Conservation (phyloP, 371 early-diverging fungal genomes). For the Mucor sp. region DNA sequence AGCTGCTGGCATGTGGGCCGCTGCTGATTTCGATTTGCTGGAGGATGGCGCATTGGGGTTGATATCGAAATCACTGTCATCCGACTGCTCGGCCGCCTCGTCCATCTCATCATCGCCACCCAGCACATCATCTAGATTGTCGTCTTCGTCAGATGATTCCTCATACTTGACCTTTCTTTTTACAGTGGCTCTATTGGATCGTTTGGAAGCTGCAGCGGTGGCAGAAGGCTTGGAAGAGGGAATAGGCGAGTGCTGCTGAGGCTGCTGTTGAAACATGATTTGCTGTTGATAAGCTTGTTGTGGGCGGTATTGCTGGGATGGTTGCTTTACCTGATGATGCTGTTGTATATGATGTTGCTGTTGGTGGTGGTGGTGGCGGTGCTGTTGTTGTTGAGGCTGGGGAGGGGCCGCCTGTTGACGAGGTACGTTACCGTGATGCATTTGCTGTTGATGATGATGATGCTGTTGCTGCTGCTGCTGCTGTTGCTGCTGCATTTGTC, state of each 20-base stretch:
- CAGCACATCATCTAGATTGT: constrained; percentile 8
- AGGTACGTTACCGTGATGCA: not conserved
- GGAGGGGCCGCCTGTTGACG: not conserved
- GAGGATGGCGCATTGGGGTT: not conserved
- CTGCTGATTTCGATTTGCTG: not conserved
- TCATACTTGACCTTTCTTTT: constrained; percentile 21
- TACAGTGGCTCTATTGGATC: constrained; percentile 5
- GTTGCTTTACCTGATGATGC: constrained; percentile 2
- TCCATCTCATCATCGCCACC: constrained; percentile 10
- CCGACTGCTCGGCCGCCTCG: not conserved
- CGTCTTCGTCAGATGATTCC: constrained; percentile 24
- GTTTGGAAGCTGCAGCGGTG: not conserved
- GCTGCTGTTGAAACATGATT: constrained; percentile 18
- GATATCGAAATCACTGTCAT: constrained; percentile 11
- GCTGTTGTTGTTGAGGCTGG: not conserved
- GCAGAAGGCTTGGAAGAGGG: not conserved
- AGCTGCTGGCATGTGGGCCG: not conserved
- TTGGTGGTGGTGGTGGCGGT: not conserved
- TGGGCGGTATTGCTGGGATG: not conserved
- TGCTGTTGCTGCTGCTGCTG: constrained; percentile 18
- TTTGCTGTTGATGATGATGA: not conserved
- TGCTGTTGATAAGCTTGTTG: constrained; percentile 1
- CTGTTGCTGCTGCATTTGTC: constrained; percentile 21
- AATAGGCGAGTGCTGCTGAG: constrained; percentile 9
- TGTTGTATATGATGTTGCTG: constrained; percentile 28